Conservation (phyloP, 2,329 filamentous ascomycete species). For the Myriosclerotinia duriaeana region DNA sequence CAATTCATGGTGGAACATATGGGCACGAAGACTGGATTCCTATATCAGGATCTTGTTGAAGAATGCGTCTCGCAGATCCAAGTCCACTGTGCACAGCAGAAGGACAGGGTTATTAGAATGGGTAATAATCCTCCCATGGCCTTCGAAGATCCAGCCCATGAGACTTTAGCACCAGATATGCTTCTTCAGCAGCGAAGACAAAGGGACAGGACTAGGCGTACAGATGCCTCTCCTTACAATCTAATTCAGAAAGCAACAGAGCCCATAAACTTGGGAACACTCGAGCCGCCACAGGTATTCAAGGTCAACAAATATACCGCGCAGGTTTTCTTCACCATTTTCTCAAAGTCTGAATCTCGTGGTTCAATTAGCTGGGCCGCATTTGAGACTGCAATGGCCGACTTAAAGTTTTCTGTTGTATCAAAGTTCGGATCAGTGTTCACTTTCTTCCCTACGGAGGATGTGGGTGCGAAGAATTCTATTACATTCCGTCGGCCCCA, state of each 20-base stretch:
- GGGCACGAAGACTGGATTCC: conserved; percentile 45
- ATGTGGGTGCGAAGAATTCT: conserved; percentile 8
- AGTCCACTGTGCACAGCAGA: conserved; percentile 35
- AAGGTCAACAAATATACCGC: conserved; percentile 45
- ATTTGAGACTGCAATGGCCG: conserved; percentile 46
- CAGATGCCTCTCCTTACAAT: conserved; percentile 42
- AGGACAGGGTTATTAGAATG: conserved; percentile 30
- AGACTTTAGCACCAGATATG: conserved; percentile 32
- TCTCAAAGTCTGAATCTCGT: conserved; percentile 32
- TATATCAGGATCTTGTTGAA: conserved; percentile 48
- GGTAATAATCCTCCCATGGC: neutral
- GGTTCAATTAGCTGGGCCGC: conserved; percentile 26
- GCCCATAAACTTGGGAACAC: neutral
- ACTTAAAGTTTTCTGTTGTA: conserved; percentile 45
- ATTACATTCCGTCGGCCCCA: conserved; percentile 22
- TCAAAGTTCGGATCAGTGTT: conserved; percentile 47
- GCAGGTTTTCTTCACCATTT: conserved; percentile 42
- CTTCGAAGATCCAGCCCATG: conserved; percentile 25
- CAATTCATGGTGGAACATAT: conserved; percentile 43
- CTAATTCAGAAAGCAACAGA: conserved; percentile 29
- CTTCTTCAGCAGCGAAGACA: conserved; percentile 42
- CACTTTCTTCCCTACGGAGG: conserved; percentile 30
- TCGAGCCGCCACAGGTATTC: conserved; percentile 30
- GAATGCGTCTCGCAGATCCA: conserved; percentile 43
- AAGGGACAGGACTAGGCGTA: conserved; percentile 49